These are phyloP conservation scores for Lentinus tigrinus DNA, from an alignment of 768 basidiomycete species.

Conservation along the genomic window DNA sequence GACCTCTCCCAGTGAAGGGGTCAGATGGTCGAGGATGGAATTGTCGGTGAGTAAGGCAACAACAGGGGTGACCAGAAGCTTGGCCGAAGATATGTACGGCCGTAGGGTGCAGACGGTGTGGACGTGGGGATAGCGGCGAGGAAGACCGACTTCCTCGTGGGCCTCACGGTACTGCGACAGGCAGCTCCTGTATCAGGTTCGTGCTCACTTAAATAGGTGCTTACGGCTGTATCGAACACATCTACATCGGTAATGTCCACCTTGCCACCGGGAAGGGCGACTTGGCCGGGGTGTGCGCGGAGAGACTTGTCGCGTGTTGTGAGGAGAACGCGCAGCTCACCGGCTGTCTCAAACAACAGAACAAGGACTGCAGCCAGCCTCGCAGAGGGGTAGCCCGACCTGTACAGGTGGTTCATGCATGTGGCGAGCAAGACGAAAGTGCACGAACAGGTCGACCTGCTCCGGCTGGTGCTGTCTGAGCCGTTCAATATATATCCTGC, in stretches of 20 bases:
- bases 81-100: slow-evolving; percentile 67
- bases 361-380: slow-evolving; percentile 79
- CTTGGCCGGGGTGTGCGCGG: slow-evolving; percentile 76
- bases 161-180: slow-evolving; percentile 74
- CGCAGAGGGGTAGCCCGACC: slow-evolving; percentile 33
- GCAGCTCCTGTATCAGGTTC: background rate
- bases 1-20: slow-evolving; percentile 67
- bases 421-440: slow-evolving; percentile 14
- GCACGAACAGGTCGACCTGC: slow-evolving; percentile 54
- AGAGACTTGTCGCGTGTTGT: slow-evolving; percentile 82
- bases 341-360: slow-evolving; percentile 71
- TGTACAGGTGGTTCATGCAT: slow-evolving; percentile 14
- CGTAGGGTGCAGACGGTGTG: slow-evolving; percentile 60
- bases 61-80: slow-evolving; percentile 76
- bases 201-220: slow-evolving; percentile 25
- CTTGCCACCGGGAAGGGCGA: slow-evolving; percentile 82
- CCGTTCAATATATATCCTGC: slow-evolving; percentile 38
- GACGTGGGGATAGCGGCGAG: slow-evolving; percentile 53
- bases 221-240: slow-evolving; percentile 73
- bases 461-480: slow-evolving; percentile 34
- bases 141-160: slow-evolving; percentile 78
- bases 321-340: slow-evolving; percentile 69
- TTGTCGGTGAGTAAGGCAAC: slow-evolving; percentile 64
- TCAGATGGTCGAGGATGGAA: slow-evolving; percentile 49
- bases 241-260: slow-evolving; percentile 63